phyloP scores from a whole-genome alignment of 495 filamentous ascomycete genomes.

The Elaphomyces granulatus region DNA sequence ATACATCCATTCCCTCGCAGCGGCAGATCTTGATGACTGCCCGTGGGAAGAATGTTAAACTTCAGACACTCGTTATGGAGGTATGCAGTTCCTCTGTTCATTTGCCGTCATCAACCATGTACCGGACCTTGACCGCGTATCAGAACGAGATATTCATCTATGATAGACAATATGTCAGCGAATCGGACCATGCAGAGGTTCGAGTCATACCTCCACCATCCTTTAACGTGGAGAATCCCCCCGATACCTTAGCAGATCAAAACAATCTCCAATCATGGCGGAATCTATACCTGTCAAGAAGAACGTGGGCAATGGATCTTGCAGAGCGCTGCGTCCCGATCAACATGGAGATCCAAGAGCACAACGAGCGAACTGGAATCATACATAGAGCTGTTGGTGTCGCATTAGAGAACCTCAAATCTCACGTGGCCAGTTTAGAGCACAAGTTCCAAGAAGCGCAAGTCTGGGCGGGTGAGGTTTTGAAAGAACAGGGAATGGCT shows the following conservation, averaged over 20 bases:
- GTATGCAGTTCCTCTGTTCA: constrained; percentile 29
- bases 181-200: constrained; percentile 32
- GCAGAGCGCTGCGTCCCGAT: constrained; percentile 46
- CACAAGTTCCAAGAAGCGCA: constrained; percentile 59
- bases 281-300: constrained; percentile 57
- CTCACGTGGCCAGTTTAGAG: constrained; percentile 58
- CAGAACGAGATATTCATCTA: constrained; percentile 83
- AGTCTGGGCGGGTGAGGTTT: constrained; percentile 53
- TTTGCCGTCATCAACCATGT: constrained; percentile 2
- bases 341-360: constrained; percentile 36
- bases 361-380: constrained; percentile 51
- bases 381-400: constrained; percentile 61
- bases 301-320: constrained; percentile 59
- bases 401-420: constrained; percentile 67
- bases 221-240: constrained; percentile 44
- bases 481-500: constrained; percentile 53
- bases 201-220: constrained; percentile 43
- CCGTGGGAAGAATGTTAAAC: constrained; percentile 66
- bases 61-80: constrained; percentile 60
- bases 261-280: constrained; percentile 71
- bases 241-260: constrained; percentile 57
- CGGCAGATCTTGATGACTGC: constrained; percentile 71
- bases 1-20: constrained; percentile 49
- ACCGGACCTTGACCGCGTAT: constrained; percentile 5
- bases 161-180: constrained; percentile 48